These are phyloP conservation scores for Kokia cookei DNA, from an alignment of 441 rosid genomes.

Conservation along the genomic window DNA sequence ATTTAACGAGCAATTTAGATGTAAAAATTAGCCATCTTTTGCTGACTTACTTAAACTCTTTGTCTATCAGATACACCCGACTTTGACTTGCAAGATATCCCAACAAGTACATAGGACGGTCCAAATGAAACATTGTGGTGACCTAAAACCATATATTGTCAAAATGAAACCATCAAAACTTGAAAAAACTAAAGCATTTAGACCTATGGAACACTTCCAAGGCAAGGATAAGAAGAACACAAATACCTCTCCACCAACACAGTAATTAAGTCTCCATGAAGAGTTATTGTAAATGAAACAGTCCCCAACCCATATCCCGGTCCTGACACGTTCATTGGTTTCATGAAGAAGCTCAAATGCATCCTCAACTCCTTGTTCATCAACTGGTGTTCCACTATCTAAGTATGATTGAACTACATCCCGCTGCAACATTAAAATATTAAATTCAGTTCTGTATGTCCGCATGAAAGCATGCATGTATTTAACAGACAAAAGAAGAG, in stretches of 20 bases:
- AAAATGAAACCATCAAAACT: slow-evolving; percentile 5
- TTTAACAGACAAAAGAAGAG: slow-evolving; percentile 3
- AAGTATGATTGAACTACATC: slow-evolving; percentile 77
- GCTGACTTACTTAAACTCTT: slow-evolving; percentile 89
- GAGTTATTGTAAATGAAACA: slow-evolving; percentile 97
- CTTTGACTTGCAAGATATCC: slow-evolving; percentile 96
- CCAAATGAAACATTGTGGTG: slow-evolving; percentile 96
- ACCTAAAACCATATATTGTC: slow-evolving; percentile 44
- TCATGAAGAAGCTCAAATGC: slow-evolving; percentile 99
- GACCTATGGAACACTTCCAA: not conserved
- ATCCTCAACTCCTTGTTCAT: slow-evolving; percentile 97
- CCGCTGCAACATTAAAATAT: slow-evolving; percentile 53
- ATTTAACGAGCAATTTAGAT: not conserved
- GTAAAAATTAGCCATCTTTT: slow-evolving; percentile 7
- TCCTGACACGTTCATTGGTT: slow-evolving; percentile 94
- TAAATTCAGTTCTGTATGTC: slow-evolving; percentile 11
- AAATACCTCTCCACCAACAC: slow-evolving; percentile 99
- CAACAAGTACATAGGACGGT: slow-evolving; percentile 98
- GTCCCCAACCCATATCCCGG: slow-evolving; percentile 99
- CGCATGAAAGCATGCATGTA: not conserved
- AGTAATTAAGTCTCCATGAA: slow-evolving; percentile 96
- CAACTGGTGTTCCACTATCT: slow-evolving; percentile 80
- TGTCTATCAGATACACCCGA: slow-evolving; percentile 92
- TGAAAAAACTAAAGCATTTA: not conserved
- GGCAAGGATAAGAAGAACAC: slow-evolving; percentile 7